Base-by-base conservation (phyloP, 805 yeast species). In the Candida bentonensis region DNA sequence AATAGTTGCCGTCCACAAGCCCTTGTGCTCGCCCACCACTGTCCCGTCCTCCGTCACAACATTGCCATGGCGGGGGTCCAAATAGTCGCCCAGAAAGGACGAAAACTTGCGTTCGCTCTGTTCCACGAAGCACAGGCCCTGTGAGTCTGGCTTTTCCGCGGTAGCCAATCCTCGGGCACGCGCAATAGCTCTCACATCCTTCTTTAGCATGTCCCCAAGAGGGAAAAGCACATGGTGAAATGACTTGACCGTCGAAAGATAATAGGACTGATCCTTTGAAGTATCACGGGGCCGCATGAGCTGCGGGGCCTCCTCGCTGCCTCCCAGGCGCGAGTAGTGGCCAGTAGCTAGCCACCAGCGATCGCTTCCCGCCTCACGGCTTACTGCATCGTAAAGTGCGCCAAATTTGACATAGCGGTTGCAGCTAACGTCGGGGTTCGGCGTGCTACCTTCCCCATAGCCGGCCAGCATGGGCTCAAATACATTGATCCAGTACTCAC, bases 391-490 rank as follows among this genome's bases (percentile, higher is more conserved):
- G 3, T 78, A 61, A 62, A 92, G 68, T 44, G 68, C 71, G 2
- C 98, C 97, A 64, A 92, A 92, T 59, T 92, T 92, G 51, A 92
- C 82, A 57, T 75, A 73, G 47, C 73, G 70, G 60, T 92, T 92
- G 59, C 98, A 92, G 17, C 79, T 76, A 20, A 88, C 79, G 58
- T 92, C 98, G 0, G 98, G 97, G 53, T 92, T 92, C 0, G 98
- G 98, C 1, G 98, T 92, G 36, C 69, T 53, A 0, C 98, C 98
- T 7, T 49, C 55, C 27, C 68, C 63, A 58, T 88, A 92, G 54
- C 68, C 69, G 2, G 74, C 74, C 21, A 92, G 61, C 96, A 92
- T 89, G 1, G 98, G 97, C 57, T 76, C 80, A 59, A 92, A 92
- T 5, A 92, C 97, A 45, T 82, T 80, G 17, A 69, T 66, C 98